A percentile compares a stretch with the other conserved stretches of the same genome.
Evolutionary conservation across 1,284 basidiomycete genomes (phyloP).

Genomic region (Ganoderma meredithae): DNA sequence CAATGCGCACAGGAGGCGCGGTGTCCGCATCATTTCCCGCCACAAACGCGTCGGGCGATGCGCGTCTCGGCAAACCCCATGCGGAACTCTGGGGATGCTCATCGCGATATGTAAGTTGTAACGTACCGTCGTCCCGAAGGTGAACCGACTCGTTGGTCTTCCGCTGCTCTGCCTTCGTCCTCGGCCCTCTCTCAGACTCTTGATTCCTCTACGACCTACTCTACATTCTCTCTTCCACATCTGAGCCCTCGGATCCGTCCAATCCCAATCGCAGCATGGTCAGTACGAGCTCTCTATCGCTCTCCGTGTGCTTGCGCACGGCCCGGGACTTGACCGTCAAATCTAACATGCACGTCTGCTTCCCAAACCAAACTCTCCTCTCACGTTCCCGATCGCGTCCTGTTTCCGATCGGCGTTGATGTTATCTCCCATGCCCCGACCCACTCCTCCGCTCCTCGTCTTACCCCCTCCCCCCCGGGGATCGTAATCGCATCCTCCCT

Average conservation of each 20-base stretch:
- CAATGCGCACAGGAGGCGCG: too few species aligned
- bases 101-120: too few species aligned
- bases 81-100: too few species aligned
- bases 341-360: conserved; percentile 1
- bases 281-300: background rate
- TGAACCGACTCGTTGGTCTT: background rate
- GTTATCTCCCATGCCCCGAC: conserved; percentile 5
- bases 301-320: background rate
- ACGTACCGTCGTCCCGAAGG: too few species aligned
- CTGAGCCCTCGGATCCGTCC: background rate
- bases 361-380: background rate
- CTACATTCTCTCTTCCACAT: background rate
- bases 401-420: conserved; percentile 16
- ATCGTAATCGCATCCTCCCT: background rate
- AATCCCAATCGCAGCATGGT: background rate
- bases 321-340: background rate
- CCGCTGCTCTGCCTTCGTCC: background rate
- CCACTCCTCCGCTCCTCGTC: background rate
- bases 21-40: too few species aligned
- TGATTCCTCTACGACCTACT: background rate
- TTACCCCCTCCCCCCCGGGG: background rate
- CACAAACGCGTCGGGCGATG: too few species aligned
- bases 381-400: conserved; percentile 6
- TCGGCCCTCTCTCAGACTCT: background rate
- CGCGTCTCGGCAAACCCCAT: too few species aligned